Percentiles rank a stretch among this genome's conserved stretches.
These are phyloP conservation scores for Tylopilus felleus DNA, from an alignment of 768 basidiomycete species.

Conservation along the genomic window DNA sequence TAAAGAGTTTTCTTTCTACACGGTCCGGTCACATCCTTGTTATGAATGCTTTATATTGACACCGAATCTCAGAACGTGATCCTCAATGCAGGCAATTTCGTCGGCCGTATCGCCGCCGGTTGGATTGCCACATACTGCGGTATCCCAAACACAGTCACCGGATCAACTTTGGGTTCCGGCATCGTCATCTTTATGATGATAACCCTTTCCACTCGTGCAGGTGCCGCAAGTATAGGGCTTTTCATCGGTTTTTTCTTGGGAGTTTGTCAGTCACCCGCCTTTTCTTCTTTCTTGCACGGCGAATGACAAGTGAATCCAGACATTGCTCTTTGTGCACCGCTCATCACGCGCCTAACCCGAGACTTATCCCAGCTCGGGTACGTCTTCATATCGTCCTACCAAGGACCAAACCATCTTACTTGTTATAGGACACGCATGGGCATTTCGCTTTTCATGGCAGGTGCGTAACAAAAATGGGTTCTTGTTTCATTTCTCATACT, in stretches of 20 bases:
- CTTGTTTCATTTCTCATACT: not conserved
- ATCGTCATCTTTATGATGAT: conserved; percentile 44
- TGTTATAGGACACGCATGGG: conserved; percentile 40
- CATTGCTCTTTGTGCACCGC: conserved; percentile 40
- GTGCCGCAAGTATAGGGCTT: conserved; percentile 37
- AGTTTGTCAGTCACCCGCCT: conserved; percentile 30
- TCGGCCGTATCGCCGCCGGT: conserved; percentile 37
- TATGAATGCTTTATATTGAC: not conserved
- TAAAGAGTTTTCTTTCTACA: conserved; percentile 51
- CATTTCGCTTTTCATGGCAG: conserved; percentile 45
- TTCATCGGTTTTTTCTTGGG: conserved; percentile 52
- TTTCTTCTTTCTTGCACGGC: not conserved
- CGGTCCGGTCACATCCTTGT: conserved; percentile 32
- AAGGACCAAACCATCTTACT: not conserved
- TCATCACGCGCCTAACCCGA: conserved; percentile 41
- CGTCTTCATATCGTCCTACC: not conserved
- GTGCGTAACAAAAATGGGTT: conserved; percentile 24
- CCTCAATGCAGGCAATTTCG: conserved; percentile 34
- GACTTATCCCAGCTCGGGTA: conserved; percentile 49
- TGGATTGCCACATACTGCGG: conserved; percentile 40
- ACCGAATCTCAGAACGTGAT: conserved; percentile 32
- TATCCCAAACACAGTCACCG: conserved; percentile 41
- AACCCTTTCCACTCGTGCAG: conserved; percentile 34
- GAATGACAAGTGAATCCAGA: conserved; percentile 23
- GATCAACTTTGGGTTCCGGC: conserved; percentile 32